A percentile compares a stretch with the other conserved stretches of the same genome.
phyloP scores from a whole-genome alignment of 192 early-diverging fungal genomes.

The Phycomyces blakesleeanus region DNA sequence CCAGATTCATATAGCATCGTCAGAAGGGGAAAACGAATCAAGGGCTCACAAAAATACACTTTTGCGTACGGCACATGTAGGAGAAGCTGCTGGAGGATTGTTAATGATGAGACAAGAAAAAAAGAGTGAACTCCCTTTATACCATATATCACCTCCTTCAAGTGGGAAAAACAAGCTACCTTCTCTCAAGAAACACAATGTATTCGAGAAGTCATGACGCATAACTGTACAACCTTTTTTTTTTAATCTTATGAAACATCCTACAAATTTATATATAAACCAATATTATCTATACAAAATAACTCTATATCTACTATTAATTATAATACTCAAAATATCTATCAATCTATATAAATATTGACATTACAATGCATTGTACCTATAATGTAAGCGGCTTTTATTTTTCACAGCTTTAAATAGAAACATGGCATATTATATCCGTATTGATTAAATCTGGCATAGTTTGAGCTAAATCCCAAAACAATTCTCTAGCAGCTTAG shows the following conservation, averaged over 20 bases:
- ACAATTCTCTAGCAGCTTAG: no score
- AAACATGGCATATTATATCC: no score
- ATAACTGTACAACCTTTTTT: neutral
- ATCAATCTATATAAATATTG: no score
- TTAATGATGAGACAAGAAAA: constrained; percentile 34
- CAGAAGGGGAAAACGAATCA: neutral
- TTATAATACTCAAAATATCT: no score
- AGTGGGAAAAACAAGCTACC: neutral
- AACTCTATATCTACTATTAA: no score
- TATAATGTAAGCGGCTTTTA: no score
- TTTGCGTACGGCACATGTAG: constrained; percentile 8
- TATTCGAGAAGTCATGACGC: no score
- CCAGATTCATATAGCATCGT: constrained; percentile 1
- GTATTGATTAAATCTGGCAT: no score
- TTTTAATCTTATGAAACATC: neutral
- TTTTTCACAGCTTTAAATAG: no score
- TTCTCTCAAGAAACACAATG: neutral
- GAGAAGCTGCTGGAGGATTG: constrained; percentile 31
- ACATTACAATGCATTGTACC: no score
- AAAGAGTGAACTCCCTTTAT: neutral
- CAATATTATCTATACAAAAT: no score
- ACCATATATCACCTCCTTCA: neutral
- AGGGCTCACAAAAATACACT: neutral
- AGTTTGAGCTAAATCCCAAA: no score
- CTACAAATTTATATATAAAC: neutral